Conservation (phyloP, 768 basidiomycete genomes). For the Clathrus columnatus region DNA sequence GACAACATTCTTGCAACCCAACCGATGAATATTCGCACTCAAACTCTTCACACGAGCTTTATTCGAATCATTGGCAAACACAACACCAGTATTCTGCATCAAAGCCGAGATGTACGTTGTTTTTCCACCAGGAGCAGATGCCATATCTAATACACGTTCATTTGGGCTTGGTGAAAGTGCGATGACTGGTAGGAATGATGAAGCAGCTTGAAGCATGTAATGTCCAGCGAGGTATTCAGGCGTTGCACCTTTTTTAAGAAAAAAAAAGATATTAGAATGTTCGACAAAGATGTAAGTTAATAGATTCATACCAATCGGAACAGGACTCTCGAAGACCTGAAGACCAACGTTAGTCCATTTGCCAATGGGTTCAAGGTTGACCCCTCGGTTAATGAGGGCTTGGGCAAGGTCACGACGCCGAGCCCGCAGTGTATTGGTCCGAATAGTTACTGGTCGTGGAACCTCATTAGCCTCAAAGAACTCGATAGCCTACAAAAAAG, state of each 20-base stretch:
- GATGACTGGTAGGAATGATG: constrained; percentile 98
- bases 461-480: constrained; percentile 98
- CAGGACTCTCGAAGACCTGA: constrained; percentile 95
- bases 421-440: constrained; percentile 92
- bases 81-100: constrained; percentile 93
- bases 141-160: constrained; percentile 96
- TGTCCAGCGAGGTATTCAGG: constrained; percentile 98
- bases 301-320: constrained; percentile 67
- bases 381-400: constrained; percentile 87
- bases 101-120: constrained; percentile 96
- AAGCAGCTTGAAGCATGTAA: constrained; percentile 99
- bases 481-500: constrained; percentile 69
- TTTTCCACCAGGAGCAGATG: constrained; percentile 96
- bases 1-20: constrained; percentile 97
- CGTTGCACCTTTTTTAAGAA: constrained; percentile 58
- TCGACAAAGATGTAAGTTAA: background rate
- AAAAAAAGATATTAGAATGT: background rate
- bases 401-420: constrained; percentile 92
- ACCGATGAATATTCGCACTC: constrained; percentile 90
- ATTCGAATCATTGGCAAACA: constrained; percentile 96
- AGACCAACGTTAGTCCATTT: constrained; percentile 99
- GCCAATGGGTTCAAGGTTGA: constrained; percentile 95
- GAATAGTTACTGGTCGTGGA: constrained; percentile 92
- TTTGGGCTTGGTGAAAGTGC: constrained; percentile 87
- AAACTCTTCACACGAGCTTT: constrained; percentile 93